A percentile compares a stretch with the other conserved stretches of the same genome.
phyloP scores from a whole-genome alignment of 2,329 filamentous ascomycete species.

The Esteya vermicola region DNA sequence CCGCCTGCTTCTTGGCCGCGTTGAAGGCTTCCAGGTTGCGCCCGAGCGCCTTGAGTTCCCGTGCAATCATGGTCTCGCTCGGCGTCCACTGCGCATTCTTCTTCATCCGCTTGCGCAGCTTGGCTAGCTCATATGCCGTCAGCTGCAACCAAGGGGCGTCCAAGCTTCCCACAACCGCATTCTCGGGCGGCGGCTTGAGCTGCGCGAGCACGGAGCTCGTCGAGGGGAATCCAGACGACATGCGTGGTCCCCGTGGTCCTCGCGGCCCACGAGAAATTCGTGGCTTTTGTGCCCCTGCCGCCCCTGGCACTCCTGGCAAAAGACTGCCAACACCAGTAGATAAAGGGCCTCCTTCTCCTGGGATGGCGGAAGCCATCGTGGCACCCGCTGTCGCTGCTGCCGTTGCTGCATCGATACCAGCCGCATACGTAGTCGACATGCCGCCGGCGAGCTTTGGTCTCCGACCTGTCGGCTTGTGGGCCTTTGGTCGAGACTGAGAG shows the following conservation, averaged over 20 bases:
- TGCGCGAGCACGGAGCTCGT: slow-evolving; percentile 24
- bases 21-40: slow-evolving; percentile 50
- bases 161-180: slow-evolving; percentile 41
- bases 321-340: too few species aligned
- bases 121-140: slow-evolving; percentile 49
- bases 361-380: too few species aligned
- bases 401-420: too few species aligned
- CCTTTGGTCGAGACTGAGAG: too few species aligned
- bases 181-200: slow-evolving; percentile 43
- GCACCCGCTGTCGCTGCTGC: too few species aligned
- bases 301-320: neutral
- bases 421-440: too few species aligned
- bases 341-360: too few species aligned
- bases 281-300: slow-evolving; percentile 20
- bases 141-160: slow-evolving; percentile 54
- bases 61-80: slow-evolving; percentile 72
- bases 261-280: slow-evolving; percentile 26
- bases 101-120: slow-evolving; percentile 75
- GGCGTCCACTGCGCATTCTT: slow-evolving; percentile 80
- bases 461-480: too few species aligned
- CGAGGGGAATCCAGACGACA: slow-evolving; percentile 18
- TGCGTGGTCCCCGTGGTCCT: slow-evolving; percentile 11
- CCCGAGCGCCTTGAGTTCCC: slow-evolving; percentile 58
- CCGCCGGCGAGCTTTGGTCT: too few species aligned
- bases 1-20: slow-evolving; percentile 48